phyloP scores from a whole-genome alignment of 495 filamentous ascomycete species.

The Pseudotulostoma volvatum region DNA sequence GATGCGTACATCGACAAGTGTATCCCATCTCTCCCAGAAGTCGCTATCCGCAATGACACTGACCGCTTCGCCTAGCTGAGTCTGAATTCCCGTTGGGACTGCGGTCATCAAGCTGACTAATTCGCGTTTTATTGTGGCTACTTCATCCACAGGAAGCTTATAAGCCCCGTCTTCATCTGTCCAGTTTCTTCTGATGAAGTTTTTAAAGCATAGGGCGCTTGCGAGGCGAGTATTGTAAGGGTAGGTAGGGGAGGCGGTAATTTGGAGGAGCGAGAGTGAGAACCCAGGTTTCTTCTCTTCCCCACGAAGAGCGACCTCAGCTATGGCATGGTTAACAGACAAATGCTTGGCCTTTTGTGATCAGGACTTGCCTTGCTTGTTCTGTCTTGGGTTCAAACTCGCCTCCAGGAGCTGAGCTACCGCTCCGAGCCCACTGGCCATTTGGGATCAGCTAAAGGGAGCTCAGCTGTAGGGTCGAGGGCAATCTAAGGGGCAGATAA shows the following conservation, averaged over 20 bases:
- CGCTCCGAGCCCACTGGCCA: constrained; percentile 58
- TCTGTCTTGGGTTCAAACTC: constrained; percentile 68
- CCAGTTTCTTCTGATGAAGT: constrained; percentile 87
- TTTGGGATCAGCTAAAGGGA: constrained; percentile 30
- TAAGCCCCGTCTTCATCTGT: constrained; percentile 85
- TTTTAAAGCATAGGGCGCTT: constrained; percentile 95
- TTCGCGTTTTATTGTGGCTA: constrained; percentile 77
- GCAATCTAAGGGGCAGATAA: constrained; percentile 3
- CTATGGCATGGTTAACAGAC: constrained; percentile 25
- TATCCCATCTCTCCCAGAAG: constrained; percentile 92
- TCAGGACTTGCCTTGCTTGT: constrained; percentile 60
- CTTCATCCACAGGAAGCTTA: constrained; percentile 65
- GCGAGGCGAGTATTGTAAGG: constrained; percentile 66
- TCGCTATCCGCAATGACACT: constrained; percentile 96
- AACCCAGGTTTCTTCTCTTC: constrained; percentile 70
- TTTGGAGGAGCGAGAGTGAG: constrained; percentile 72
- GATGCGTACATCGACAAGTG: constrained; percentile 63
- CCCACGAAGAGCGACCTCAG: constrained; percentile 58
- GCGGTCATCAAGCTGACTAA: constrained; percentile 93
- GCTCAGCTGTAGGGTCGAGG: constrained; percentile 16
- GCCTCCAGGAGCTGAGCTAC: constrained; percentile 68
- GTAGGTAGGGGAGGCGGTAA: constrained; percentile 56
- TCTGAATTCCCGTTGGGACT: constrained; percentile 70
- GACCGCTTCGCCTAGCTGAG: constrained; percentile 88
- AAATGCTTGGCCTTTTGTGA: not conserved